phyloP scores from a whole-genome alignment of 495 filamentous ascomycete genomes.

The Platismatia glauca region DNA sequence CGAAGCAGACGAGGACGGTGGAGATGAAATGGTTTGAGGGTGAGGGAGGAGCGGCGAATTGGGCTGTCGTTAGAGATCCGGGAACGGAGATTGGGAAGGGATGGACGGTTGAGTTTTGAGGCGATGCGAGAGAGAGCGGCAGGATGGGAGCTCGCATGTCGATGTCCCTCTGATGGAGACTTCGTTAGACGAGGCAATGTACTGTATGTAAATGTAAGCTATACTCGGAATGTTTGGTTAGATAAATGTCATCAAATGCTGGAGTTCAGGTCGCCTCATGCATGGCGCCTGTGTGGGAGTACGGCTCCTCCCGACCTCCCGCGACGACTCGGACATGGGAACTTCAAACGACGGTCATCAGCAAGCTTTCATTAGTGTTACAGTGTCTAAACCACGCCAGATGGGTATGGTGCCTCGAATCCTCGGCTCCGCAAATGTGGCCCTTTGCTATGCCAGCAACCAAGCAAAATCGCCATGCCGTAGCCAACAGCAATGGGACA shows the following conservation, averaged over 20 bases:
- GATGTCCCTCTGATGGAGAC: background rate
- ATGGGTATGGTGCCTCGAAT: background rate
- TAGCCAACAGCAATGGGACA: background rate
- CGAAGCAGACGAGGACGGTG: constrained; percentile 45
- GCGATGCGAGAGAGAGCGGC: background rate
- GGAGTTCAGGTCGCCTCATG: background rate
- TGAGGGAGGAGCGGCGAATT: constrained; percentile 55
- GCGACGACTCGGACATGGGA: background rate
- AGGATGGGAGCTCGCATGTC: background rate
- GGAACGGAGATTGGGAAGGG: constrained; percentile 65
- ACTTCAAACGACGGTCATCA: background rate
- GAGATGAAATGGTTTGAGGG: constrained; percentile 53
- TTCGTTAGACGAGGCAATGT: background rate
- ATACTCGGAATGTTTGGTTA: background rate
- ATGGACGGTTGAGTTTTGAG: constrained; percentile 67
- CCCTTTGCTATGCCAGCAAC: background rate
- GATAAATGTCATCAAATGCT: background rate
- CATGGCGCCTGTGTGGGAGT: too few species aligned
- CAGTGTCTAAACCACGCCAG: background rate
- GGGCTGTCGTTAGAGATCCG: constrained; percentile 74
- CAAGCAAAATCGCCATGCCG: constrained; percentile 3
- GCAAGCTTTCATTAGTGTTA: background rate
- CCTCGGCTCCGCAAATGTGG: background rate
- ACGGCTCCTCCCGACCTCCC: background rate
- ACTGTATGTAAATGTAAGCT: background rate